A percentile compares a stretch with the other conserved stretches of the same genome.
Evolutionary conservation across 768 basidiomycete species (phyloP).

Genomic region (Podaxis mareebaensis): DNA sequence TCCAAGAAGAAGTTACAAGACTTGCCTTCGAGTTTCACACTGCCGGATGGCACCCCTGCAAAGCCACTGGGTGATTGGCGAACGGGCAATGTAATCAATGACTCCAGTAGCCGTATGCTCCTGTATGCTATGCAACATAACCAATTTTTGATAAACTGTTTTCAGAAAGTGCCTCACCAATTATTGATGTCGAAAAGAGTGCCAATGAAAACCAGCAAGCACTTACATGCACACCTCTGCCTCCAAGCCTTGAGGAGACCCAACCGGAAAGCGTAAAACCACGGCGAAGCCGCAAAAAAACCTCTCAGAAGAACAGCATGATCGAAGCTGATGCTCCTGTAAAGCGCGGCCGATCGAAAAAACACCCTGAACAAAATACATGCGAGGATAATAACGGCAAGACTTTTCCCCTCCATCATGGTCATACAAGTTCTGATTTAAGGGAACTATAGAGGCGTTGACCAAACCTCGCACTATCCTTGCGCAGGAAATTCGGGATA

Average conservation of each 20-base stretch:
- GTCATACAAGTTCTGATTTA: background rate
- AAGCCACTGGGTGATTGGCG: conserved; percentile 44
- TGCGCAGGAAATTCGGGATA: conserved; percentile 68
- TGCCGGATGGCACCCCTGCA: conserved; percentile 44
- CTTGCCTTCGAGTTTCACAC: conserved; percentile 49
- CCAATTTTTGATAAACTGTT: conserved; percentile 4
- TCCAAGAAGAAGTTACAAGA: conserved; percentile 53
- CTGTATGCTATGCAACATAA: conserved; percentile 3
- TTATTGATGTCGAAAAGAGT: conserved; percentile 18
- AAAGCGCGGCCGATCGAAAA: conserved; percentile 11
- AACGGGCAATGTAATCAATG: conserved; percentile 23
- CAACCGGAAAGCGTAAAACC: background rate
- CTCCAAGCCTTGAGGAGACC: background rate
- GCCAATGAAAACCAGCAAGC: background rate
- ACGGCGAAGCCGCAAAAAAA: conserved; percentile 3
- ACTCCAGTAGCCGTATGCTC: conserved; percentile 12
- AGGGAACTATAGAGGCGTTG: background rate
- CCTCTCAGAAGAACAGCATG: background rate
- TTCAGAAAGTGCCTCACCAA: conserved; percentile 1
- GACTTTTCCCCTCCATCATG: too few species aligned
- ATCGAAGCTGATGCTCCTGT: background rate
- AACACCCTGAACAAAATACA: background rate
- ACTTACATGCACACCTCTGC: background rate
- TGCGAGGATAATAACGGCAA: background rate
- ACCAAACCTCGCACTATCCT: conserved; percentile 45